Conservation (phyloP, 257 asterid species). For the Scutellaria galericulata region DNA sequence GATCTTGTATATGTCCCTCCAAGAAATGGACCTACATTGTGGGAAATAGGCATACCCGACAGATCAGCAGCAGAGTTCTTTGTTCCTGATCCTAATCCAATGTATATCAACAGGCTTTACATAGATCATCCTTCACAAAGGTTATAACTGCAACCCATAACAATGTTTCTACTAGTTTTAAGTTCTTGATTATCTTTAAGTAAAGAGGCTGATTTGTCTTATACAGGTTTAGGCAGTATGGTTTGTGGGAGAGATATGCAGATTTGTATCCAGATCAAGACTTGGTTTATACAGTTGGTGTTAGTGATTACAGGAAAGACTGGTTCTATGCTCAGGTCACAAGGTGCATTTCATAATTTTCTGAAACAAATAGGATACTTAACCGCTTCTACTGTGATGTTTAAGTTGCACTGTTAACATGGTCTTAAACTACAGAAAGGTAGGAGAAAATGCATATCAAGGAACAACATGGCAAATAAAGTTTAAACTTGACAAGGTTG, state of each 20-base stretch:
- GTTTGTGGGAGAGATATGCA: slow-evolving; percentile 80
- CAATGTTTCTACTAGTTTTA: neutral
- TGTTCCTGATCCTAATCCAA: slow-evolving; percentile 75
- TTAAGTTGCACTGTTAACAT: too few species aligned
- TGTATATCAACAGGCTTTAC: slow-evolving; percentile 56
- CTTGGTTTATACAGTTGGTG: slow-evolving; percentile 65
- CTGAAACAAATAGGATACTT: too few species aligned
- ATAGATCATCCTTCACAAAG: slow-evolving; percentile 65
- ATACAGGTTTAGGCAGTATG: slow-evolving; percentile 86
- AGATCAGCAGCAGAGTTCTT: slow-evolving; percentile 72
- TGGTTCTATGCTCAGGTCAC: slow-evolving; percentile 90
- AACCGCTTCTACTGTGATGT: too few species aligned
- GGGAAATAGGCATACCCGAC: slow-evolving; percentile 85
- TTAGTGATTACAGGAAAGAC: slow-evolving; percentile 63
- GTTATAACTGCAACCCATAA: slow-evolving; percentile 33
- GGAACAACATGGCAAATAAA: slow-evolving; percentile 77
- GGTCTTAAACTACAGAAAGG: slow-evolving; percentile 43
- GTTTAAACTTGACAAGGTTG: slow-evolving; percentile 44
- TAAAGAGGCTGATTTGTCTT: neutral
- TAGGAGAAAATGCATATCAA: slow-evolving; percentile 45
- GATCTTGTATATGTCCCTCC: slow-evolving; percentile 63
- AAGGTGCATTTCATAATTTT: slow-evolving; percentile 48
- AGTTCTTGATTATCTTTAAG: neutral
- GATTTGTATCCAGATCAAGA: slow-evolving; percentile 72
- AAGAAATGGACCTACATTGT: slow-evolving; percentile 73